Evolutionary conservation across 495 filamentous ascomycete genomes (phyloP).

Genomic region (Copromyces sp.): DNA sequence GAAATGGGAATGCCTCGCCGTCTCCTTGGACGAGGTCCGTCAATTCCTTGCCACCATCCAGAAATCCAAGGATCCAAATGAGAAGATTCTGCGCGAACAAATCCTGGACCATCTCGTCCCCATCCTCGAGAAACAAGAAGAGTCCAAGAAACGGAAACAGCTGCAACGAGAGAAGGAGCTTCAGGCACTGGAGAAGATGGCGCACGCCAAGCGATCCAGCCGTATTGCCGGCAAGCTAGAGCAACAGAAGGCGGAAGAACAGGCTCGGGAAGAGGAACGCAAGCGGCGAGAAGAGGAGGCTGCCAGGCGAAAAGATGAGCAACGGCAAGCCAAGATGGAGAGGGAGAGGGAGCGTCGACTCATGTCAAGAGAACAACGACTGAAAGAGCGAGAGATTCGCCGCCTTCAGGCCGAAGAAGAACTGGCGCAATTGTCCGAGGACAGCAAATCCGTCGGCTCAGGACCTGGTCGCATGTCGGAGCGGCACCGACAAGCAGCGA

Average conservation of each 20-base stretch:
- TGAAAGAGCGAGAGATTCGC: constrained; percentile 72
- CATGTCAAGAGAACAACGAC: constrained; percentile 72
- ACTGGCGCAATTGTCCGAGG: constrained; percentile 64
- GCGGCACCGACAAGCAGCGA: constrained; percentile 64
- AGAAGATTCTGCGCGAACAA: constrained; percentile 60
- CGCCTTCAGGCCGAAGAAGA: constrained; percentile 76
- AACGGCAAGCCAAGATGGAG: constrained; percentile 54
- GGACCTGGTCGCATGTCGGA: constrained; percentile 63
- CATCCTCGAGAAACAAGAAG: constrained; percentile 71
- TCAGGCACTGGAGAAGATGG: constrained; percentile 68
- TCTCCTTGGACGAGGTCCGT: constrained; percentile 67
- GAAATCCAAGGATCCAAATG: constrained; percentile 68
- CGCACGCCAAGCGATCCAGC: constrained; percentile 87
- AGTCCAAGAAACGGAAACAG: constrained; percentile 58
- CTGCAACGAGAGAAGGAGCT: constrained; percentile 69
- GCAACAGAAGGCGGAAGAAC: constrained; percentile 63
- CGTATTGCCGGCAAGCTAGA: constrained; percentile 73
- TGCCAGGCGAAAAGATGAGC: constrained; percentile 58
- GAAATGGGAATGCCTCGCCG: constrained; percentile 87
- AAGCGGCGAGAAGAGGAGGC: constrained; percentile 56
- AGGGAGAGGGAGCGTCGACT: constrained; percentile 71
- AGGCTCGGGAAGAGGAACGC: constrained; percentile 58
- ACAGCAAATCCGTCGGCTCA: constrained; percentile 54
- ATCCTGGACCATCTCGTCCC: constrained; percentile 70
- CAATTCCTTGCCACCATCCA: constrained; percentile 59